Conservation (phyloP, 352 stramenopile genomes). For the Phytophthora hybrid region DNA sequence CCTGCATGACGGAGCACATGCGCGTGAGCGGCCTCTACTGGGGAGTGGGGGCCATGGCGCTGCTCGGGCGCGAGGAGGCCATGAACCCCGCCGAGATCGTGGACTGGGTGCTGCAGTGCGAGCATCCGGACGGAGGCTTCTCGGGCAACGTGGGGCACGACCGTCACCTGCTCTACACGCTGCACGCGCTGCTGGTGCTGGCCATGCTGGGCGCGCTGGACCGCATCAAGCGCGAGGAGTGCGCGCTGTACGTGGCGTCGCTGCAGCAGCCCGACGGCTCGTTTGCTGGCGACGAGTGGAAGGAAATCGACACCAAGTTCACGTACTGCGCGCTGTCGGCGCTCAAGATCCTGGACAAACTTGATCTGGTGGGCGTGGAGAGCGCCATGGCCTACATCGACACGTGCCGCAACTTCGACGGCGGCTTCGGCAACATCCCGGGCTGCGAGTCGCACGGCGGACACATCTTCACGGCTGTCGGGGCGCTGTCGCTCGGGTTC, state of each 20-base stretch:
- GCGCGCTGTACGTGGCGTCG: slow-evolving; percentile 83
- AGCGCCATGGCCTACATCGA: slow-evolving; percentile 94
- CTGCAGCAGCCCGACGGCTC: slow-evolving; percentile 97
- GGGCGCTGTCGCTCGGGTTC: slow-evolving; percentile 92
- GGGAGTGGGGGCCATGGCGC: slow-evolving; percentile 95
- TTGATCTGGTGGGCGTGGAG: slow-evolving; percentile 90
- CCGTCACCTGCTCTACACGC: slow-evolving; percentile 97
- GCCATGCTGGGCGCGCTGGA: slow-evolving; percentile 93
- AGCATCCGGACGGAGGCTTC: slow-evolving; percentile 94
- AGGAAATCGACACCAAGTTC: slow-evolving; percentile 99
- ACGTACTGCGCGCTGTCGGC: slow-evolving; percentile 98
- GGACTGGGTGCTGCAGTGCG: slow-evolving; percentile 96
- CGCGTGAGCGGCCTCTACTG: slow-evolving; percentile 99
- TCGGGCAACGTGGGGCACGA: slow-evolving; percentile 97
- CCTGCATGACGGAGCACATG: slow-evolving; percentile 97
- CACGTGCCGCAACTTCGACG: slow-evolving; percentile 98
- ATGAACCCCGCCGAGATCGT: slow-evolving; percentile 90
- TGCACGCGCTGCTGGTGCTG: slow-evolving; percentile 97
- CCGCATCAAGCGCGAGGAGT: slow-evolving; percentile 81
- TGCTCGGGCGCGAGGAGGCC: slow-evolving; percentile 92
- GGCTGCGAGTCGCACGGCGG: slow-evolving; percentile 98
- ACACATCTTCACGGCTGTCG: slow-evolving; percentile 98
- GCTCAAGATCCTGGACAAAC: slow-evolving; percentile 92
- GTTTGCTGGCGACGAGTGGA: slow-evolving; percentile 97
- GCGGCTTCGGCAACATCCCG: slow-evolving; percentile 91